Base-by-base conservation (phyloP, 169 alveolate genomes). In the Plasmodium coatneyi region DNA sequence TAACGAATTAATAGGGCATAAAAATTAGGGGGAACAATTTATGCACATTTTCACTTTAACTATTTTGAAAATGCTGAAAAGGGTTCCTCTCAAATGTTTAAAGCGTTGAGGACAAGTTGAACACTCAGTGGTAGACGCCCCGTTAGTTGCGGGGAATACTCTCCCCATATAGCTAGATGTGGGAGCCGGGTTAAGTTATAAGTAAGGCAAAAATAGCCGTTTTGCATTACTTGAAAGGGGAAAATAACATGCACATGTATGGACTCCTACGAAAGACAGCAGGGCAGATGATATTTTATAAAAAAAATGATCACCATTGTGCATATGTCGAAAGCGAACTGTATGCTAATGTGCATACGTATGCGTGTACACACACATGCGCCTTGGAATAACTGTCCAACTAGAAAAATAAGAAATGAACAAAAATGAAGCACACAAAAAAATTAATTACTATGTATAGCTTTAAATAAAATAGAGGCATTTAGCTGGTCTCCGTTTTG, bases 191-290 rank as follows among this genome's bases (percentile, higher is more conserved):
- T 66, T 66, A 66, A 66, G 36, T 19, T 36, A 28, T 19, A 5
- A n/a, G 36, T 1, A 25, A 66, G n/a, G 76, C 41, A 28, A 66
- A 66, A 19, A 66, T 66, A 66, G 14, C 76, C 36, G 3, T 66
- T 66, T 66, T 32, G n/a, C 36, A 66, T 32, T 66, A 19, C 7
- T 3, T 28, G 39, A 28, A 66, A 3, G 76, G 76, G 56, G 1
- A 49, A 22, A 66, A 66, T 66, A 7, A 66, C 36, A 66, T 66
- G 76, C 76, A 66, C 41, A 25, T 66, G 41, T 66, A 25, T 66
- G 76, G 36, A 66, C 76, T 66, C 41, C 16, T 66, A 66, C 19
- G 76, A 22, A 66, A 66, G 76, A 66, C 76, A 66, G 76, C 76
- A 66, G 19, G 19, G 36, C 16, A 66, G 36, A 25, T 28, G 41